A percentile compares a stretch with the other conserved stretches of the same genome.
These are phyloP conservation scores for Yamadazyma atlantica DNA, from an alignment of 1,139 yeast genomes.

Conservation along the genomic window DNA sequence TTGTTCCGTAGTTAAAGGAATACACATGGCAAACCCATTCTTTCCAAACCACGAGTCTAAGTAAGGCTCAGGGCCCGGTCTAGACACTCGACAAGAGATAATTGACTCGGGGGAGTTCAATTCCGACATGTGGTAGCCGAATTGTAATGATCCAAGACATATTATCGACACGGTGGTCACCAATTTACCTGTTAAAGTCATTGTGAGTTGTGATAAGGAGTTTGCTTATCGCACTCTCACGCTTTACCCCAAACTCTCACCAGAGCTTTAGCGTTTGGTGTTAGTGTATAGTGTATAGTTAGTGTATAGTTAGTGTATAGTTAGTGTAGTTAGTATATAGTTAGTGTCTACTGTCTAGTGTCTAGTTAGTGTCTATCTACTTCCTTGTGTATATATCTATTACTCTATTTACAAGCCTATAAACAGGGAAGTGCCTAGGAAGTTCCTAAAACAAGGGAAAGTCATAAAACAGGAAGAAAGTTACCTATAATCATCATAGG, in stretches of 20 bases:
- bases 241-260: too few relatives aligned
- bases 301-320: too few relatives aligned
- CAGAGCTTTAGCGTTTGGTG: too few relatives aligned
- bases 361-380: too few relatives aligned
- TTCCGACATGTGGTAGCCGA: conserved; percentile 53
- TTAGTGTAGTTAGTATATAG: too few relatives aligned
- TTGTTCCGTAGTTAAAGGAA: conserved; percentile 61
- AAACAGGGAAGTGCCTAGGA: too few relatives aligned
- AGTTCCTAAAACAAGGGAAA: too few relatives aligned
- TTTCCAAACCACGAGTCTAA: conserved; percentile 38
- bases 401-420: conserved; percentile 14
- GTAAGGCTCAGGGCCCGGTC: conserved; percentile 34
- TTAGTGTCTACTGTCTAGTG: too few relatives aligned
- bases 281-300: too few relatives aligned
- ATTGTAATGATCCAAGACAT: conserved; percentile 48
- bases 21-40: conserved; percentile 44
- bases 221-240: too few relatives aligned
- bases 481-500: conserved; percentile 95
- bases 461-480: conserved; percentile 78
- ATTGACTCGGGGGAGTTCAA: conserved; percentile 47
- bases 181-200: conserved; percentile 24
- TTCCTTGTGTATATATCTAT: too few relatives aligned
- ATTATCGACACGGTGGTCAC: conserved; percentile 32
- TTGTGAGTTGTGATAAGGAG: too few relatives aligned
- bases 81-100: conserved; percentile 33